These are phyloP conservation scores for Leccinum colubrinum DNA, from an alignment of 1,284 basidiomycete genomes.

Conservation along the genomic window DNA sequence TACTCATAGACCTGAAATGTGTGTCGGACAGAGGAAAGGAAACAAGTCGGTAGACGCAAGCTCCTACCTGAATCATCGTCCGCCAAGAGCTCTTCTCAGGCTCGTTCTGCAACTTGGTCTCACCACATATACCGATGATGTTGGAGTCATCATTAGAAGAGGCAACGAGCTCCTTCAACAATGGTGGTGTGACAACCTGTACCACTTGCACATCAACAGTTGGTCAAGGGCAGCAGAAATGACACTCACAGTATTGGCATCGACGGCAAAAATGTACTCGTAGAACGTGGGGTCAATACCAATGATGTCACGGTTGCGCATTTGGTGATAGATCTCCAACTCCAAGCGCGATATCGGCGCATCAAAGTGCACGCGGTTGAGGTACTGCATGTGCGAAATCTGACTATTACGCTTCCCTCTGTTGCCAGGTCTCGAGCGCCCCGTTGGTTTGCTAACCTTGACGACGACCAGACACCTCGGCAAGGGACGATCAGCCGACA, in stretches of 20 bases:
- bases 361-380: too few species aligned
- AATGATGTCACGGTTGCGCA: too few species aligned
- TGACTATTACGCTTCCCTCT: slow-evolving; percentile 93
- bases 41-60: slow-evolving; percentile 37
- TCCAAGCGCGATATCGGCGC: too few species aligned
- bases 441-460: slow-evolving; percentile 96
- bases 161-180: not conserved
- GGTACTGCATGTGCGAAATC: slow-evolving; percentile 90
- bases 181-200: not conserved
- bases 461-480: slow-evolving; percentile 84
- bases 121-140: not conserved
- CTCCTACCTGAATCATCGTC: not conserved
- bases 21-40: slow-evolving; percentile 25
- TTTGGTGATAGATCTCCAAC: too few species aligned
- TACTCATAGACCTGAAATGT: slow-evolving; percentile 74
- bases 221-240: not conserved
- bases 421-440: slow-evolving; percentile 83
- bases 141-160: not conserved
- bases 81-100: not conserved
- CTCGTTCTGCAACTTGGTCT: not conserved
- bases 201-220: not conserved
- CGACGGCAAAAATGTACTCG: too few species aligned
- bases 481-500: not conserved
- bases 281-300: too few species aligned
- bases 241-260: not conserved